Evolutionary conservation across 106 monocot genomes (phyloP), one percentile per base, ranked within the genome.

Genomic region (Platanthera zijinensis): DNA sequence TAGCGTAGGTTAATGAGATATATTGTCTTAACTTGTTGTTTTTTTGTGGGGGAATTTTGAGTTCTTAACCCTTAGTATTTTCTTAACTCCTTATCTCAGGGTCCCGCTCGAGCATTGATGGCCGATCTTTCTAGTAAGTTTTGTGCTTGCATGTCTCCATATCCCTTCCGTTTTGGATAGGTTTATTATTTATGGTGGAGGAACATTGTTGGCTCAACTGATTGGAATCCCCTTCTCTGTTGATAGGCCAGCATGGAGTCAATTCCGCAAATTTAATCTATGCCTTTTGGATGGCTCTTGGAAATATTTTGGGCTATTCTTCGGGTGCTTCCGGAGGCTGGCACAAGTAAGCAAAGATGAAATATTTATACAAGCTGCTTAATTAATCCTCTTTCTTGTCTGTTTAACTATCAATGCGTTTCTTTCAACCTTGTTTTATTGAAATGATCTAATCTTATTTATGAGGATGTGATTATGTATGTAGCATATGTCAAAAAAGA

Each of bases 101-200:
- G 92, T 77, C 95, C 95, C 46, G 83, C 87, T 66, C 95, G 95
- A 75, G 95, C 95, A 30, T 84, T 95, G 57, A 89, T 95, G 81
- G 92, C 92, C 74, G 95, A 95, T 84, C 83, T 95, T 56, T 85
- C 92, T 78, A 91, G 94, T 89, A 72, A 66, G 32, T 66, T 66
- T 30, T 25, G 28, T 64, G 21, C 6, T 22, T 28, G 10, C 30
- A 64, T 64, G 2, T 64, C 64, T 22, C 25, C 28, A n/a, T 64
- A 25, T 64, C 28, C 12, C 28, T 66, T 66, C 11, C 32, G 28
- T 30, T 22, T 30, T 66, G 9, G 66, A 32, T 66, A 30, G 6
- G 9, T 19, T 61, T 69, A 8, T n/a, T 18, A 9, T 46, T 9
- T 45, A 70, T 78, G 12, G 51, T 22, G 22, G 4, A 39, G 13